Conservation (phyloP, 2,329 filamentous ascomycete species). For the Colletotrichum sp. region DNA sequence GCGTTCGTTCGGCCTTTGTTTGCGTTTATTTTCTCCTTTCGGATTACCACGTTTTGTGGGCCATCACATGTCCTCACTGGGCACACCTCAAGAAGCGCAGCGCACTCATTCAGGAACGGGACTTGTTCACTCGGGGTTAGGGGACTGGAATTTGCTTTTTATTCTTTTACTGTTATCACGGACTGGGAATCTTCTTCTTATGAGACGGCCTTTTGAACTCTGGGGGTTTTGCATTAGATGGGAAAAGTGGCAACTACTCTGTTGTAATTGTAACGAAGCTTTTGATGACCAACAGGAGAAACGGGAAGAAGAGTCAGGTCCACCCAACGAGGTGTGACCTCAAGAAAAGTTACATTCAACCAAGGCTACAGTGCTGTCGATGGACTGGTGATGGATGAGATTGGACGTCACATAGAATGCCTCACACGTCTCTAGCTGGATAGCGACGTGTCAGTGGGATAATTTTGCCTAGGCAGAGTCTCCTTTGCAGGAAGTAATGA, state of each 20-base stretch:
- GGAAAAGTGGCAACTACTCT: constrained; percentile 22
- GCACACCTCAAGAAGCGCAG: constrained; percentile 2
- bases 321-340: background rate
- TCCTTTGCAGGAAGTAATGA: background rate
- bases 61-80: background rate
- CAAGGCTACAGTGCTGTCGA: background rate
- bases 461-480: background rate
- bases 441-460: background rate
- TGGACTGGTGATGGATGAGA: background rate
- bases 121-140: background rate
- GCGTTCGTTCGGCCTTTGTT: constrained; percentile 1
- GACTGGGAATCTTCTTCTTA: background rate
- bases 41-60: background rate
- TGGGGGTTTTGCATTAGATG: constrained; percentile 15
- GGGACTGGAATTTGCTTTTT: background rate
- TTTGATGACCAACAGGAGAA: constrained; percentile 9
- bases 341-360: background rate
- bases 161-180: background rate
- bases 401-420: background rate
- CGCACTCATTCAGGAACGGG: constrained; percentile 5
- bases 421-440: background rate
- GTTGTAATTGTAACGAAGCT: constrained; percentile 24
- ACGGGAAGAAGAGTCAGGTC: background rate
- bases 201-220: constrained; percentile 1
- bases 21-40: background rate